A percentile compares a stretch with the other conserved stretches of the same genome.
Evolutionary conservation across 2,329 filamentous ascomycete species (phyloP).

Genomic region (Fusarium brevicatenulatum): DNA sequence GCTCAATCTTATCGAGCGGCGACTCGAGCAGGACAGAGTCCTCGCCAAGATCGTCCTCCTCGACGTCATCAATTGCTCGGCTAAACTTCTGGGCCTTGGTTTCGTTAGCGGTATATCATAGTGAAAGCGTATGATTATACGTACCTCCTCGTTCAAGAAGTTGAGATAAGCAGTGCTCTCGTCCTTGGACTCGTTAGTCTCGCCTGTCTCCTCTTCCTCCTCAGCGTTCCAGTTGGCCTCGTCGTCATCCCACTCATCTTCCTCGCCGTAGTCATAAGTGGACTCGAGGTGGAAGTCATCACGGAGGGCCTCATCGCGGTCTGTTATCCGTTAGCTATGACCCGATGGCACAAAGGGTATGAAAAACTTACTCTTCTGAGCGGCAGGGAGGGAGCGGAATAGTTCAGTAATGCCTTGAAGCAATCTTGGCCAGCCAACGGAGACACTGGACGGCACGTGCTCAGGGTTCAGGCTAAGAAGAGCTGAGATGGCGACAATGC

Average conservation of each 20-base stretch:
- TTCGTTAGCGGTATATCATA: constrained; percentile 34
- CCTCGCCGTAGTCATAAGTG: constrained; percentile 72
- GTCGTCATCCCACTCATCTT: constrained; percentile 85
- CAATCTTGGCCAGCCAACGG: constrained; percentile 93
- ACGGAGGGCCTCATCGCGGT: constrained; percentile 90
- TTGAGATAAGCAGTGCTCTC: constrained; percentile 95
- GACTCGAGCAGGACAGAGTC: constrained; percentile 94
- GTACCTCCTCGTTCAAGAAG: constrained; percentile 90
- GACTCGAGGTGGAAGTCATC: constrained; percentile 83
- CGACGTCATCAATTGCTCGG: constrained; percentile 72
- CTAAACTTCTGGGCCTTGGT: constrained; percentile 84
- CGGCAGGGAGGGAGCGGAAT: constrained; percentile 89
- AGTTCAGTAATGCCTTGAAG: constrained; percentile 88
- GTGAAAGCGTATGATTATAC: constrained; percentile 32
- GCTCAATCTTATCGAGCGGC: constrained; percentile 93
- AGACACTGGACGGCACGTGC: constrained; percentile 90
- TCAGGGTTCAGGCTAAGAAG: constrained; percentile 82
- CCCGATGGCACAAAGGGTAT: too few relatives aligned
- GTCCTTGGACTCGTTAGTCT: constrained; percentile 76
- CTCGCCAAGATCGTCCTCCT: constrained; percentile 89
- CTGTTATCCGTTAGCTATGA: constrained; percentile 55
- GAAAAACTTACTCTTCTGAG: constrained; percentile 77
- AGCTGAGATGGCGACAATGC: constrained; percentile 90
- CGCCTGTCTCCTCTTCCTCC: constrained; percentile 75
- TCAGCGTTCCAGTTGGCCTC: constrained; percentile 84